These are phyloP conservation scores for Cryptococcus sp. DNA, from an alignment of 1,284 basidiomycete species.

Conservation along the genomic window DNA sequence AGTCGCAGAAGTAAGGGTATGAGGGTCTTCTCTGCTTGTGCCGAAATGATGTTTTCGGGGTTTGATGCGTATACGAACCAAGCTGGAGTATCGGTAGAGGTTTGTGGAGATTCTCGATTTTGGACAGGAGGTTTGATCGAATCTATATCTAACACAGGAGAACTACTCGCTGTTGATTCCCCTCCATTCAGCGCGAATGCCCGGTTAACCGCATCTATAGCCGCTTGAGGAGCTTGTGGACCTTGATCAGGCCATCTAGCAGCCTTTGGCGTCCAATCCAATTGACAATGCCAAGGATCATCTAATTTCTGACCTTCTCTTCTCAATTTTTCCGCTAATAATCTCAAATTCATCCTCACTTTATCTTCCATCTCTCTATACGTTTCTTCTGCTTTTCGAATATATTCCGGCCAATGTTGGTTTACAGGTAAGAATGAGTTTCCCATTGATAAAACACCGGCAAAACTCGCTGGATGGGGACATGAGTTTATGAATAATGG, in stretches of 20 bases:
- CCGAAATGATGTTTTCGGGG: conserved; percentile 11
- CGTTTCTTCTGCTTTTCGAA: conserved; percentile 69
- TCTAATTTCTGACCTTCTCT: conserved; percentile 63
- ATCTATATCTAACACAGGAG: background rate
- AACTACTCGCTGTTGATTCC: background rate
- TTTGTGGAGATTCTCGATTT: background rate
- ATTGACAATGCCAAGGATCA: conserved; percentile 82
- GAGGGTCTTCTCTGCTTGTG: conserved; percentile 19
- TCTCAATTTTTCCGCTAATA: conserved; percentile 60
- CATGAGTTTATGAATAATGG: conserved; percentile 79
- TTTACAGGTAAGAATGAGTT: conserved; percentile 88
- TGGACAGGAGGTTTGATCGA: background rate
- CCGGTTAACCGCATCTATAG: background rate
- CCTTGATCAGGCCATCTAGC: conserved; percentile 53
- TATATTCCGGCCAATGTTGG: conserved; percentile 78
- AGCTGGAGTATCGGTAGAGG: background rate
- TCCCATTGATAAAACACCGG: conserved; percentile 87
- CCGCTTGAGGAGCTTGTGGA: background rate
- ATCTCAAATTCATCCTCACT: conserved; percentile 61
- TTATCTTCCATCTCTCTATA: conserved; percentile 72
- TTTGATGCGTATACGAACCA: conserved; percentile 25
- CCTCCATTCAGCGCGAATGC: background rate
- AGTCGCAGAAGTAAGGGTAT: conserved; percentile 44
- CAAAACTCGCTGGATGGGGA: conserved; percentile 89
- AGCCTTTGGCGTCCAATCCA: conserved; percentile 92